Base-by-base conservation (phyloP, 2,329 filamentous ascomycete genomes). In the Fusarium praegraminearum region DNA sequence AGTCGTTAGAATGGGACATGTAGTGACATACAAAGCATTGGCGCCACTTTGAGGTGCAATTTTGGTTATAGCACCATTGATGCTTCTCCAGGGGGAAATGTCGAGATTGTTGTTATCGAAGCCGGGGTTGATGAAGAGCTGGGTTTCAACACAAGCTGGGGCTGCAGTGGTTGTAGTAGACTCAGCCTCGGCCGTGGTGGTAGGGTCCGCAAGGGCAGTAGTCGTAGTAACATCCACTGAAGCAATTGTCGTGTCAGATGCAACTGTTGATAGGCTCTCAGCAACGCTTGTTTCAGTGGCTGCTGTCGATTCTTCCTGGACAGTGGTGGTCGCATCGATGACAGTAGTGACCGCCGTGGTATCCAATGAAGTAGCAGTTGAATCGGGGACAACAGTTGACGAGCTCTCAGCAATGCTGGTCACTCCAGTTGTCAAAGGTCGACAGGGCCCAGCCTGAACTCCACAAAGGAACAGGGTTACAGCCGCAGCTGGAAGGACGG, bases 201-300 rank as follows among this genome's bases (percentile, higher is more conserved):
- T 38, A 38, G 2, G 7, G 1, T n/a, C 35, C 5, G 2, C 35
- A 12, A n/a, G 35, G 5, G 35, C 5, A n/a, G 35, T 12, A 12
- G 35, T 38, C 18, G 35, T 38, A 20, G 35, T 38, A 5, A 38
- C 35, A 16, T 0, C 35, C 0, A 1, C 35, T 12, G 18, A 12
- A 2, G 18, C 18, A 12, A n/a, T 38, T 12, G 35, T n/a, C 0
- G 35, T n/a, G 6, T 36, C 35, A n/a, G 18, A 36, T n/a, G 35
- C 9, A 6, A n/a, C n/a, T 0, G 35, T n/a, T 0, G 35, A 38
- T 0, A n/a, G 0, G 18, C 10, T 38, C 5, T 38, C 35, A 1
- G 18, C 18, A 38, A 20, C 0, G 4, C 18, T 38, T 7, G 35
- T 38, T 7, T 38, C 35, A 18, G 18, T 12, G 2, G 18, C 12